Percentiles rank a stretch among this genome's conserved stretches.
Evolutionary conservation across 2,329 filamentous ascomycete genomes (phyloP).

Genomic region (Penicillium sp.): DNA sequence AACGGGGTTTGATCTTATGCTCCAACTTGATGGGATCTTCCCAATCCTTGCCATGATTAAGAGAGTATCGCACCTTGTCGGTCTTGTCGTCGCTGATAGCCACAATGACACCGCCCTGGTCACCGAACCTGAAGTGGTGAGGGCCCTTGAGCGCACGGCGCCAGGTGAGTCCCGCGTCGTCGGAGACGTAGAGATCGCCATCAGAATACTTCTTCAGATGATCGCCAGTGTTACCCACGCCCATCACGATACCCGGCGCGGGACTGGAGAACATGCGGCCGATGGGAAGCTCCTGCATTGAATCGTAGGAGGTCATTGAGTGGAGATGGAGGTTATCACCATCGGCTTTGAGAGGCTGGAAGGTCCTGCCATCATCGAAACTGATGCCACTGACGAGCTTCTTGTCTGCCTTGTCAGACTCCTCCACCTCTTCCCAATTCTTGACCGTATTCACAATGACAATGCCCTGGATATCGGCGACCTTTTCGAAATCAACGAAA

Average conservation of each 20-base stretch:
- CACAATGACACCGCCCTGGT: conserved; percentile 86
- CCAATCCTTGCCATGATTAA: conserved; percentile 91
- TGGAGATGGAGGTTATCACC: conserved; percentile 80
- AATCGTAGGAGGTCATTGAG: conserved; percentile 74
- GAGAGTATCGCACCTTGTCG: conserved; percentile 72
- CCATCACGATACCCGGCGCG: conserved; percentile 92
- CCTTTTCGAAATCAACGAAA: conserved; percentile 93
- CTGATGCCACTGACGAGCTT: conserved; percentile 78
- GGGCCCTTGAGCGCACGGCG: conserved; percentile 73
- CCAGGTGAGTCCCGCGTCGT: conserved; percentile 90
- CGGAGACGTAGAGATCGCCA: conserved; percentile 83
- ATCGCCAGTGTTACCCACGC: conserved; percentile 85
- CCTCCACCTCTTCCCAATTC: conserved; percentile 78
- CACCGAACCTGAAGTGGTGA: conserved; percentile 96
- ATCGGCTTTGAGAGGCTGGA: conserved; percentile 72
- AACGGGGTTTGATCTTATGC: conserved; percentile 71
- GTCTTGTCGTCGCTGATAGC: conserved; percentile 76
- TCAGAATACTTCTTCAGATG: conserved; percentile 72
- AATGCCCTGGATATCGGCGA: conserved; percentile 88
- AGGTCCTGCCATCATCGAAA: conserved; percentile 92
- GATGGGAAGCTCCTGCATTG: conserved; percentile 63
- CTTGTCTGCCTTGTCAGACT: conserved; percentile 64
- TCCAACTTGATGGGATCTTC: conserved; percentile 68
- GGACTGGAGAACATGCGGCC: conserved; percentile 92
- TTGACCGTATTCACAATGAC: conserved; percentile 88